Base-by-base conservation (phyloP, 805 yeast genomes). In the Ogataea kodamae region DNA sequence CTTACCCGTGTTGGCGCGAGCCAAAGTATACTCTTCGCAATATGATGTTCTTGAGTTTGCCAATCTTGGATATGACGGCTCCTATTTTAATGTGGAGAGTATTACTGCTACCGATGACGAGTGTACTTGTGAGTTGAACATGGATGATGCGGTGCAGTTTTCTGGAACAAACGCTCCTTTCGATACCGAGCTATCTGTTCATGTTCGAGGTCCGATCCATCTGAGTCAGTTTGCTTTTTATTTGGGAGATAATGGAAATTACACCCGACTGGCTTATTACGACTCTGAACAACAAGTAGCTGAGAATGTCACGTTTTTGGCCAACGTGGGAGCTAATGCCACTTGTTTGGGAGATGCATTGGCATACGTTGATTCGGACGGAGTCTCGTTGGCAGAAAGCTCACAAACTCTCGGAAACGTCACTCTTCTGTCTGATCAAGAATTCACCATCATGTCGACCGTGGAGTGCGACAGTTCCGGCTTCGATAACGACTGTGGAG, bases 201-300 rank as follows among this genome's bases (percentile, higher is more conserved):
- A 82, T 54, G 74, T 82, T 56, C 72, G 92, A 62, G 92, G 92
- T 27, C 92, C 92, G 7, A 54, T 82, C 40, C 61, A 69, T 10
- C 64, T 82, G 50, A 57, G 62, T 40, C 69, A 73, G 48, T 82
- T 81, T 52, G 89, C 76, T 5, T 77, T 63, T 46, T 82, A 78
- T 52, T 65, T 67, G n/a, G 46, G 78, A 10, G 63, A 64, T 3
- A 55, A 68, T 13, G 66, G 68, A 15, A 62, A 62, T 22, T 82
- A 87, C 86, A 42, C 56, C 12, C 71, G 89, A 58, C 49, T 52
- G 14, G 77, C 85, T 1, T 81, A 72, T 55, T 82, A 76, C 51
- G 74, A 75, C 42, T 68, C 76, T 5, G 46, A 55, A 4, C 43
- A 61, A 10, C 68, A 65, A 36, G 64, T 74, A 2, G 67, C 77